Conservation (phyloP, 441 rosid species). For the Syzygium syzygioides region DNA sequence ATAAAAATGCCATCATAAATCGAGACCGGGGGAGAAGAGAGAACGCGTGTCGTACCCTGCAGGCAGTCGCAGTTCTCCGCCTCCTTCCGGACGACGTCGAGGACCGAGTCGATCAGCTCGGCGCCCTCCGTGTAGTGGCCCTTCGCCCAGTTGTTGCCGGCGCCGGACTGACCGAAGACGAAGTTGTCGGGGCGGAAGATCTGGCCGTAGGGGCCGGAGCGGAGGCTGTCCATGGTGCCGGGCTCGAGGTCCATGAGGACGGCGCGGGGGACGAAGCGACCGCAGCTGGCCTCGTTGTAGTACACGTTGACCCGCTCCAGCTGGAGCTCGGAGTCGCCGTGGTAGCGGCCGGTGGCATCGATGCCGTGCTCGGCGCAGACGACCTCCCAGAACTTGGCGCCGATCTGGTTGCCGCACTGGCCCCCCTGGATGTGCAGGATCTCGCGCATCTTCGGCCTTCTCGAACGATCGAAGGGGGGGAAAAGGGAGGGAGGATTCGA, state of each 20-base stretch:
- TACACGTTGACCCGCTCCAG: slow-evolving; percentile 51
- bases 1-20: not conserved
- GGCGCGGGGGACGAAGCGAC: slow-evolving; percentile 47
- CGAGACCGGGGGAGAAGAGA: slow-evolving; percentile 8
- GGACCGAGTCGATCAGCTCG: slow-evolving; percentile 60
- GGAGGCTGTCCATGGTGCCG: slow-evolving; percentile 49
- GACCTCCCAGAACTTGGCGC: slow-evolving; percentile 55
- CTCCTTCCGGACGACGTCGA: slow-evolving; percentile 62
- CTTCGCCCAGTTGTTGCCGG: slow-evolving; percentile 56
- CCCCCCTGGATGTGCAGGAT: slow-evolving; percentile 56
- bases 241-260: slow-evolving; percentile 59
- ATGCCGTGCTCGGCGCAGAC: slow-evolving; percentile 56
- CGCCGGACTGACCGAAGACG: slow-evolving; percentile 50
- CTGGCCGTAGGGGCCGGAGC: slow-evolving; percentile 51
- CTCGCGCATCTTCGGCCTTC: slow-evolving; percentile 36
- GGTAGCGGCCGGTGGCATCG: slow-evolving; percentile 41
- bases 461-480: not conserved
- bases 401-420: slow-evolving; percentile 58
- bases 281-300: slow-evolving; percentile 52
- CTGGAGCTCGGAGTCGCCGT: slow-evolving; percentile 34
- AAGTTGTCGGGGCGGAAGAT: slow-evolving; percentile 52
- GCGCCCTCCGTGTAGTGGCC: slow-evolving; percentile 63
- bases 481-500: not conserved
- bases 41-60: slow-evolving; percentile 36
- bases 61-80: slow-evolving; percentile 21